Evolutionary conservation across 2,329 filamentous ascomycete genomes (phyloP), one percentile per base, ranked within the genome.

Genomic region (Endothia cerciana): DNA sequence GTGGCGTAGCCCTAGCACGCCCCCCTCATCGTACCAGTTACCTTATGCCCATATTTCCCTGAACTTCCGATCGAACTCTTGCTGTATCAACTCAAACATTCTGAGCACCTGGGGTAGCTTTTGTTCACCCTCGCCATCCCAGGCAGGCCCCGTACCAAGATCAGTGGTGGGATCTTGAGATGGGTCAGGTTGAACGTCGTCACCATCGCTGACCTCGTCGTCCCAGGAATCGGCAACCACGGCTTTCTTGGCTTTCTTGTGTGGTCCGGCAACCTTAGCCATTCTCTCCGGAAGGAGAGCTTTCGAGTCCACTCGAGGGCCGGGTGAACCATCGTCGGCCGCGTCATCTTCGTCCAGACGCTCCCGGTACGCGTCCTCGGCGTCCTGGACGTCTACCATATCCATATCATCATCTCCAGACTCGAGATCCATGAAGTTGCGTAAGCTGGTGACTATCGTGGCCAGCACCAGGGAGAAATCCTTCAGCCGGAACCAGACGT

Each of bases 401-500:
- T 60, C 66, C 51, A 68, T 41, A 62, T 83, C 82, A 61, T 81
- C 77, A 41, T 81, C 80, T 10, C 77, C 79, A 6, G 76, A 77
- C 13, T 77, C 78, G 4, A 84, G 77, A 25, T 83, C 83, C 69
- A 89, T 78, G 70, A 89, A 85, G 68, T 84, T 85, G 6, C 81
- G 81, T 1, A 91, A 74, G 58, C 85, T 87, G 0, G 89, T 88
- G 41, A 91, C 85, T 69, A 95, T 91, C 11, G 92, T 92, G 0
- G 90, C 89, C 0, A 92, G 79, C 0, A 89, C 74, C 25, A 86
- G 73, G 0, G 78, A 82, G 63, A 84, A 85, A 68, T 82, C 80
- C 57, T 92, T 91, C 2, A 93, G 80, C 1, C 84, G 73, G 71
- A 90, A 93, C 91, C 91, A 94, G 10, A 92, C 82, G 57, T 93